Evolutionary conservation across 257 asterid species (phyloP), one percentile per base, ranked within the genome.

Genomic region (Linaria vulgaris): DNA sequence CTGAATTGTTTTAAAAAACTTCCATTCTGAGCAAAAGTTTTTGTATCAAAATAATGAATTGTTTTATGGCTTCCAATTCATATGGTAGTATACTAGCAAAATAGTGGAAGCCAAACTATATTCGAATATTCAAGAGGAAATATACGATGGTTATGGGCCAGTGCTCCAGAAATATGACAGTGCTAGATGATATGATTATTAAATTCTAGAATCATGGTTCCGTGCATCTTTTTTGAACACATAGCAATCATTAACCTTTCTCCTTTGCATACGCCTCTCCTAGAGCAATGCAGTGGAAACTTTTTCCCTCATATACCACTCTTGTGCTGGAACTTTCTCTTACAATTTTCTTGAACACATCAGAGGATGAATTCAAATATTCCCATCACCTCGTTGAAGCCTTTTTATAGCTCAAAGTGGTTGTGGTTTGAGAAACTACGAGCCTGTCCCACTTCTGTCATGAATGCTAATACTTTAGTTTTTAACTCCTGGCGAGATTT

Each of bases 11-110:
- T 63, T 44, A 57, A 15, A 17, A 22, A 9, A 15, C 59, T 69
- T 67, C 39, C 17, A 59, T 63, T 49, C 19, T 59, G 45, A 66
- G 78, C 24, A 76, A 56, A 54, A 23, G 51, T 51, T 39, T 34
- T 22, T 69, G 56, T 57, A 12, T 46, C 9, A 37, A 38, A 74
- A 4, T 20, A 30, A 27, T 50, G 12, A 14, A 14, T 46, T 5
- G 25, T 15, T 43, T 22, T 22, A 16, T 41, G 46, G 51, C 19
- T 61, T 62, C 23, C 49, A 44, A 49, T 61, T 49, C 7, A 14
- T 20, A 16, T 46, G 52, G 54, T 39, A 58, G 66, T 58, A 47
- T 54, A 15, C 17, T 27, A 25, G 61, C 51, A 52, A 31, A 10
- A 41, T 38, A 48, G 21, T 49, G 16, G 22, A 52, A 53, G 41